Evolutionary conservation across 2,329 filamentous ascomycete species (phyloP), one percentile per base, ranked within the genome.

Genomic region (Ceratocystis colombiana): DNA sequence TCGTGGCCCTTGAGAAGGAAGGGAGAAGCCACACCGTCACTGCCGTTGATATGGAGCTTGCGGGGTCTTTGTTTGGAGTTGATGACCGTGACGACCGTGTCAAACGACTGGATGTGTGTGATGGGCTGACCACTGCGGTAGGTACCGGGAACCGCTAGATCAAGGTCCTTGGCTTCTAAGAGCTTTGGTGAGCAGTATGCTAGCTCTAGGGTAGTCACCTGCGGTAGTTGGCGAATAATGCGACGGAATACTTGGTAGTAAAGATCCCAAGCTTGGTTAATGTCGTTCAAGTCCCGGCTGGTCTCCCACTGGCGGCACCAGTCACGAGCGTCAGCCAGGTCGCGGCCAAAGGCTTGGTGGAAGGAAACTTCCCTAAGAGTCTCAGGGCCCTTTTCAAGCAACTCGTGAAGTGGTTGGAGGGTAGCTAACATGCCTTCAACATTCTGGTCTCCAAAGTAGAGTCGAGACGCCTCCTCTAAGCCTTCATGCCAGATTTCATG

Each of bases 401-500:
- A 87, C 53, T 92, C 89, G 74, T 99, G 94, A 28, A 99, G 80
- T 5, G 95, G 95, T 62, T 88, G 88, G 4, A 99, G 83, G 0
- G 89, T 92, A 10, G 86, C 83, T 74, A 99, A 94, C 94, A 99
- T 99, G 72, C 93, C 95, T 68, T 96, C 89, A 57, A 97, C 94
- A 75, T 99, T 96, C 72, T 95, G 88, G 72, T 97, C 93, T 68
- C 93, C 94, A 76, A 99, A 99, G 79, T 97, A 99, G 20, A 99
- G 80, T 64, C 94, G 85, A 41, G 91, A 96, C 0, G 94, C 95
- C 77, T 99, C 95, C 76, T 99, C 94, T 17, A 99, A 81, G 33
- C 89, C 95, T 76, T 99, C 95, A 71, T 99, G 94, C 94, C 94
- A 99, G 70, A 96, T 88, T 73, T 99, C 94, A 73, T 99, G 94